Evolutionary conservation across 2,329 filamentous ascomycete genomes (phyloP).

Genomic region (Trichoderma guizhouense): DNA sequence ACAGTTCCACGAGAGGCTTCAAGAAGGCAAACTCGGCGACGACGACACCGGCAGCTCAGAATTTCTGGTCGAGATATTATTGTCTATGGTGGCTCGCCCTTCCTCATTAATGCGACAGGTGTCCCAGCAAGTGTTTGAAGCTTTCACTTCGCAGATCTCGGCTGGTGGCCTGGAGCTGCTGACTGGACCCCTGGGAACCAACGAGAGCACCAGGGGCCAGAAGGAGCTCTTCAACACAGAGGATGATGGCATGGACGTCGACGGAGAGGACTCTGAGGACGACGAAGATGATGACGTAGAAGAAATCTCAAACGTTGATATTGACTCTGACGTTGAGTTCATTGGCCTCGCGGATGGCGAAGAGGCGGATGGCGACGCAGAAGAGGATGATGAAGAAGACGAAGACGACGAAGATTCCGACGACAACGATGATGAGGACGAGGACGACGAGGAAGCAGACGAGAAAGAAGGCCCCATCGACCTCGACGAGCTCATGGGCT

Average conservation of each 20-base stretch:
- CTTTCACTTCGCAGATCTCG: conserved; percentile 74
- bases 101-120: conserved; percentile 83
- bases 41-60: conserved; percentile 60
- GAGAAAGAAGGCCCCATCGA: conserved; percentile 45
- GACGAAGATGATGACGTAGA: conserved; percentile 43
- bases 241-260: conserved; percentile 56
- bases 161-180: conserved; percentile 65
- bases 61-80: conserved; percentile 78
- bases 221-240: conserved; percentile 77
- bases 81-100: conserved; percentile 84
- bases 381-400: conserved; percentile 42
- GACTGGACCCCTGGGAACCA: conserved; percentile 67
- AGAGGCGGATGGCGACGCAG: conserved; percentile 41
- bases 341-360: conserved; percentile 44
- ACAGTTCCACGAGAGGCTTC: conserved; percentile 66
- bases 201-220: conserved; percentile 80
- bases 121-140: conserved; percentile 81
- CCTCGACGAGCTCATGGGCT: conserved; percentile 71
- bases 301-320: conserved; percentile 41
- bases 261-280: conserved; percentile 42
- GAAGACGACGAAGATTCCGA: conserved; percentile 46
- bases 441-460: conserved; percentile 39
- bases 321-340: conserved; percentile 49
- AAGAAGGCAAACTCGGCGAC: conserved; percentile 43
- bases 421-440: conserved; percentile 40